phyloP scores from a whole-genome alignment of 2,329 filamentous ascomycete genomes.

The Penicillium griseofulvum region DNA sequence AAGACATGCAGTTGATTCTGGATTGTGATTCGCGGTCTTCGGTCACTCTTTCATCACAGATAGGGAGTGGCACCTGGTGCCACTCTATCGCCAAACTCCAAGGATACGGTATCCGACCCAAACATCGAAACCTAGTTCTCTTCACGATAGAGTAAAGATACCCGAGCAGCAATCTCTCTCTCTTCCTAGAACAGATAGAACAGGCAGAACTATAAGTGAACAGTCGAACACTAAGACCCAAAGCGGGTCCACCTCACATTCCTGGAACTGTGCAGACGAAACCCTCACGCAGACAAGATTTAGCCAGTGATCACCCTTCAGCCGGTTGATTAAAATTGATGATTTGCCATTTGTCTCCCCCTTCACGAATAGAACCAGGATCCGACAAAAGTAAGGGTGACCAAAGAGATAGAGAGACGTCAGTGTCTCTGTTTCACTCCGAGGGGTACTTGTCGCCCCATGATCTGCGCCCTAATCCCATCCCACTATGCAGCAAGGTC shows the following conservation, averaged over 20 bases:
- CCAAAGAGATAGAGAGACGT: not conserved
- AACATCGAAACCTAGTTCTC: not conserved
- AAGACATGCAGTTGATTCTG: not conserved
- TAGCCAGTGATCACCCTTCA: not conserved
- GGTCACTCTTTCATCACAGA: not conserved
- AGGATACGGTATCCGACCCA: not conserved
- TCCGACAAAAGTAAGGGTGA: conserved; percentile 7
- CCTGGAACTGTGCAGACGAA: not conserved
- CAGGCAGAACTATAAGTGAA: not conserved
- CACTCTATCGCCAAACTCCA: not conserved
- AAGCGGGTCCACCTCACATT: conserved; percentile 8
- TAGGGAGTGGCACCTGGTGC: not conserved
- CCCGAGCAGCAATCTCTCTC: not conserved
- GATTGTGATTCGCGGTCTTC: not conserved
- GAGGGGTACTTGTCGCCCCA: not conserved
- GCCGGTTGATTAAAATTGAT: not conserved
- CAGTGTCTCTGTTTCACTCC: conserved; percentile 6
- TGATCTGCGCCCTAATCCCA: conserved; percentile 1
- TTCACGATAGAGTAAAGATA: not conserved
- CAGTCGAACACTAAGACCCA: not conserved
- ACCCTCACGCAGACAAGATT: not conserved
- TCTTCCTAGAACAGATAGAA: not conserved
- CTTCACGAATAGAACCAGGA: not conserved
- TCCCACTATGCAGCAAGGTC: not conserved
- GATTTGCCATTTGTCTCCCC: conserved; percentile 2